Conservation (phyloP, 164 flowering plant species). For the Kalanchoe fedtschenkoi region DNA sequence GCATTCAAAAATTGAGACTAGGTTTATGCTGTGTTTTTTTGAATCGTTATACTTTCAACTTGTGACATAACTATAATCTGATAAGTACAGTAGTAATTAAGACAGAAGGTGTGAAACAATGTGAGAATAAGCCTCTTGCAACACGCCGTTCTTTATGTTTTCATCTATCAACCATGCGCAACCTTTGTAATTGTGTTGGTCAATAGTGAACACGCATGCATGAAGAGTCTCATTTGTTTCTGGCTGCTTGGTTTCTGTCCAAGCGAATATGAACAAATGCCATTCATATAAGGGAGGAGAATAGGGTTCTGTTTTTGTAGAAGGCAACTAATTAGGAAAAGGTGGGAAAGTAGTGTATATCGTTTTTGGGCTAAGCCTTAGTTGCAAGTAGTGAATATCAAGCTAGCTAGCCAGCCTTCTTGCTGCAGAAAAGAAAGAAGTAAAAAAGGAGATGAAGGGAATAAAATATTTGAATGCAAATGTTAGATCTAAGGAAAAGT, state of each 20-base stretch:
- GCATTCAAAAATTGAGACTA: too few relatives aligned
- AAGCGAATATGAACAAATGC: constrained; percentile 81
- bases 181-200: too few relatives aligned
- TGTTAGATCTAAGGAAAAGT: constrained; percentile 2
- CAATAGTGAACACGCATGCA: too few relatives aligned
- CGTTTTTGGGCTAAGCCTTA: constrained; percentile 6
- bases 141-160: too few relatives aligned
- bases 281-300: constrained; percentile 28
- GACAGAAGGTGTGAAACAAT: too few relatives aligned
- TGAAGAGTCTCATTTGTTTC: too few relatives aligned
- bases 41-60: too few relatives aligned
- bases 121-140: too few relatives aligned
- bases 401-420: not conserved
- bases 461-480: not conserved
- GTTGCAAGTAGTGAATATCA: constrained; percentile 1
- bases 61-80: too few relatives aligned
- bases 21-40: too few relatives aligned
- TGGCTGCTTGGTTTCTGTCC: constrained; percentile 8
- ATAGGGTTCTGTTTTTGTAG: constrained; percentile 62
- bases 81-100: too few relatives aligned
- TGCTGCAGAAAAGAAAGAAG: constrained; percentile 4
- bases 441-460: constrained; percentile 1
- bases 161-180: too few relatives aligned
- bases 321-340: constrained; percentile 16
- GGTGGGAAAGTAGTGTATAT: constrained; percentile 9